phyloP scores from a whole-genome alignment of 2,329 filamentous ascomycete genomes.

The Coniochaeta prunicola region DNA sequence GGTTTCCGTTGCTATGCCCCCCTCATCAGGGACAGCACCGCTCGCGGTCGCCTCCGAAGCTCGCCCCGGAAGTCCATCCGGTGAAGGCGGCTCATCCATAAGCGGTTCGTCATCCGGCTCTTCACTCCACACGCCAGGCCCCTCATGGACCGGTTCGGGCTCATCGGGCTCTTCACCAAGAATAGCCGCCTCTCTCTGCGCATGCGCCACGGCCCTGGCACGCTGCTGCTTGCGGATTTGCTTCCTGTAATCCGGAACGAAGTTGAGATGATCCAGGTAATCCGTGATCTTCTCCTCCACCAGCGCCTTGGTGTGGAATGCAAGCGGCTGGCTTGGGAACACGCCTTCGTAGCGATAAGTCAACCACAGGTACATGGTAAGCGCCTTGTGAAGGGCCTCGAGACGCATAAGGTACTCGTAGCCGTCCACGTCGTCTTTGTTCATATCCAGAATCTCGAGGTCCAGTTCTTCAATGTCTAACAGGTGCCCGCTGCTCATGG shows the following conservation, averaged over 20 bases:
- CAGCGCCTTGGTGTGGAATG: conserved; percentile 69
- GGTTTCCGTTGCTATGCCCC: neutral
- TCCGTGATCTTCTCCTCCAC: conserved; percentile 70
- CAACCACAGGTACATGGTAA: conserved; percentile 89
- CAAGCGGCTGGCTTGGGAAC: conserved; percentile 67
- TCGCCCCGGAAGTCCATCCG: neutral
- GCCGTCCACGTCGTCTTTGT: conserved; percentile 31
- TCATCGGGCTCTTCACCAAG: conserved; percentile 15
- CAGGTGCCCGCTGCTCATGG: conserved; percentile 58
- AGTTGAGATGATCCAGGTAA: conserved; percentile 50
- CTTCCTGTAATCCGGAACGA: conserved; percentile 27
- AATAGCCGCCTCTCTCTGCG: conserved; percentile 9
- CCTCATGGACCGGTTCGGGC: conserved; percentile 11
- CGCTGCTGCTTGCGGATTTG: conserved; percentile 19
- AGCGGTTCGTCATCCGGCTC: conserved; percentile 7
- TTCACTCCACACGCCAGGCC: conserved; percentile 8
- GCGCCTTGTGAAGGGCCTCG: conserved; percentile 71
- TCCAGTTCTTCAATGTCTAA: conserved; percentile 64
- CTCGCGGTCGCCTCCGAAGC: neutral
- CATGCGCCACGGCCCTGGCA: conserved; percentile 9
- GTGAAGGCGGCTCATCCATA: neutral
- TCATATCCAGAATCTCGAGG: conserved; percentile 66
- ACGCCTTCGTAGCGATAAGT: conserved; percentile 81
- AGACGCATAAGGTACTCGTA: conserved; percentile 58
- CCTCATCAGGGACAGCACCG: neutral